phyloP scores from a whole-genome alignment of 139 green algal species.

The Chlorella ohadii region DNA sequence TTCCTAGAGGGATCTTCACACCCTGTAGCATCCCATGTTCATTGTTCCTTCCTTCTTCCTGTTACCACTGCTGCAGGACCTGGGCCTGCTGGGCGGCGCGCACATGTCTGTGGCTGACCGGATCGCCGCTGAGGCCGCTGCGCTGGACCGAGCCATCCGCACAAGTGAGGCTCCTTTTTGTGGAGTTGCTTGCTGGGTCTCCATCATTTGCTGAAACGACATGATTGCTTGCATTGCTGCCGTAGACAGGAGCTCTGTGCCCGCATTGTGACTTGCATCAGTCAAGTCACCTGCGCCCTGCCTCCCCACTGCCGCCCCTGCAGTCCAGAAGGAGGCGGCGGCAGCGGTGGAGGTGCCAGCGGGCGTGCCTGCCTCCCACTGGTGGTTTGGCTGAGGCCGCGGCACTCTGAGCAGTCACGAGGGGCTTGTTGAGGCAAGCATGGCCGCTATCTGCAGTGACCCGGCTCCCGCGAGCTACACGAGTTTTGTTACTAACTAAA shows the following conservation, averaged over 20 bases:
- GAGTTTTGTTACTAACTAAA: too few relatives aligned
- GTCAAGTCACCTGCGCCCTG: not conserved
- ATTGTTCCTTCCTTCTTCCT: too few relatives aligned
- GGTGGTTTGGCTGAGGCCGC: constrained; percentile 25
- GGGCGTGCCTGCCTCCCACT: constrained; percentile 9
- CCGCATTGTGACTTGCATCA: not conserved
- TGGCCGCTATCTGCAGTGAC: too few relatives aligned
- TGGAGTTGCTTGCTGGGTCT: not conserved
- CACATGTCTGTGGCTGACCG: constrained; percentile 5
- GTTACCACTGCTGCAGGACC: constrained; percentile 7
- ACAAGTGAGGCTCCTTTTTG: not conserved
- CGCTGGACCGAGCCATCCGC: constrained; percentile 17
- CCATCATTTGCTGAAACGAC: too few relatives aligned
- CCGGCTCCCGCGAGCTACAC: too few relatives aligned
- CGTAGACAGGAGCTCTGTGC: too few relatives aligned
- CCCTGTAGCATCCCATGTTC: too few relatives aligned
- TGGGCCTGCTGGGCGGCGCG: constrained; percentile 2
- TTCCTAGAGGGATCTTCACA: too few relatives aligned
- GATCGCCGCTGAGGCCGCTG: not conserved
- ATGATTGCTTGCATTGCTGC: not conserved
- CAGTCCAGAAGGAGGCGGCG: not conserved
- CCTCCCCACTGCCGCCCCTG: not conserved
- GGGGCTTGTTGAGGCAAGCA: too few relatives aligned
- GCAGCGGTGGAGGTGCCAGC: not conserved
- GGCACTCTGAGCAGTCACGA: not conserved